These are phyloP conservation scores for Dovyalis caffra DNA, from an alignment of 345 rosid genomes.

Conservation along the genomic window DNA sequence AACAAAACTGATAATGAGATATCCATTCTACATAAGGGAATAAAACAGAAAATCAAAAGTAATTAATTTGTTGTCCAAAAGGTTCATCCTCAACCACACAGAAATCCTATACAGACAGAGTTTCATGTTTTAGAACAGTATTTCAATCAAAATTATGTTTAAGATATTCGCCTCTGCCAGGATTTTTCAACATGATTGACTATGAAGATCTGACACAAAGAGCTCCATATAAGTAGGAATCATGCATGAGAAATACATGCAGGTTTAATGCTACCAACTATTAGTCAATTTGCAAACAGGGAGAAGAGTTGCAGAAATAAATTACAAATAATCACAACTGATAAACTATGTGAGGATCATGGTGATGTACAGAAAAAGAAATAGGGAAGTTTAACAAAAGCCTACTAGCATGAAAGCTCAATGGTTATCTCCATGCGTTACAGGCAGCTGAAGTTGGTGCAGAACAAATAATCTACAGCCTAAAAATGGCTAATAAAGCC, in stretches of 20 bases:
- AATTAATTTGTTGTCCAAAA: not conserved
- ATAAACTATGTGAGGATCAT: not conserved
- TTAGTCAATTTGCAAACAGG: not conserved
- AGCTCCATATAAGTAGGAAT: not conserved
- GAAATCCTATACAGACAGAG: not conserved
- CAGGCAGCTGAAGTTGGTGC: constrained; percentile 12
- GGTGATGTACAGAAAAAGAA: not conserved
- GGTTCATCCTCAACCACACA: not conserved
- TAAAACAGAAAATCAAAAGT: not conserved
- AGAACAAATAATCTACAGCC: constrained; percentile 3
- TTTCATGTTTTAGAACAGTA: not conserved
- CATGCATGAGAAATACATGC: not conserved
- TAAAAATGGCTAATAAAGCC: constrained; percentile 11
- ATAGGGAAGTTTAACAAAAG: not conserved
- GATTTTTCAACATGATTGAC: not conserved
- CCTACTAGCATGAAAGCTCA: constrained; percentile 11
- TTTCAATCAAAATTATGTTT: not conserved
- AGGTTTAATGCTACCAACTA: not conserved
- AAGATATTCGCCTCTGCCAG: not conserved
- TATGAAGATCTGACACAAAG: not conserved
- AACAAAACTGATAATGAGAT: not conserved
- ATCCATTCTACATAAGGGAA: not conserved
- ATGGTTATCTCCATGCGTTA: constrained; percentile 1
- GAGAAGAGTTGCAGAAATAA: not conserved
- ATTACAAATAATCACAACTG: not conserved